Percentiles rank a stretch among this genome's conserved stretches.
These are phyloP conservation scores for Phycomyces blakesleeanus DNA, from an alignment of 192 early-diverging fungal genomes.

Conservation along the genomic window DNA sequence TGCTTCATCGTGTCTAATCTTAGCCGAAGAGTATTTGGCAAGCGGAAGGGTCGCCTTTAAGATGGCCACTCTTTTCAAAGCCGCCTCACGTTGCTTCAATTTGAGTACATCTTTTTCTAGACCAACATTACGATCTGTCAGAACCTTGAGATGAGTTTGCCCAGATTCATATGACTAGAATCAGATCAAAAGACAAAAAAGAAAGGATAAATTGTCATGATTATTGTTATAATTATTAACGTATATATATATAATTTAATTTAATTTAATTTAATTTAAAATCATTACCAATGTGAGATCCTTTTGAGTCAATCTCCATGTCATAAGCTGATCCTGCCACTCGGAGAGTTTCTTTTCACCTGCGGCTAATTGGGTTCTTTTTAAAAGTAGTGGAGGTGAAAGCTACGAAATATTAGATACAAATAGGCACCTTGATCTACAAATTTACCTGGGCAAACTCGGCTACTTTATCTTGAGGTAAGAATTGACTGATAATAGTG, in stretches of 20 bases:
- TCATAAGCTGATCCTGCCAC: conserved; percentile 66
- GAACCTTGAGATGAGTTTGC: conserved; percentile 50
- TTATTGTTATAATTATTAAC: too few species aligned
- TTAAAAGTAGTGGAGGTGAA: conserved; percentile 69
- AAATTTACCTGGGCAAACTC: conserved; percentile 78
- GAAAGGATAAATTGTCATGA: too few species aligned
- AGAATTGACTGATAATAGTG: conserved; percentile 88
- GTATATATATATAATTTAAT: too few species aligned
- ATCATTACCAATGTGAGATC: conserved; percentile 32
- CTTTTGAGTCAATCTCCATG: conserved; percentile 51
- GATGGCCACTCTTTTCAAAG: conserved; percentile 53
- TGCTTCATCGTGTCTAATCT: conserved; percentile 41
- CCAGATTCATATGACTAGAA: conserved; percentile 49
- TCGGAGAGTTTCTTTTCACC: conserved; percentile 63
- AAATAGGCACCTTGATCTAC: not conserved
- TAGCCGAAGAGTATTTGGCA: conserved; percentile 53
- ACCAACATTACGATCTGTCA: conserved; percentile 64
- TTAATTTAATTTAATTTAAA: too few species aligned
- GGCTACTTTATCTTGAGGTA: conserved; percentile 93
- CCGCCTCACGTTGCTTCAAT: conserved; percentile 67
- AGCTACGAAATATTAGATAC: conserved; percentile 45
- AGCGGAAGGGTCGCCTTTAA: conserved; percentile 58
- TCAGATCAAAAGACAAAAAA: not conserved
- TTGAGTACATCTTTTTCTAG: conserved; percentile 75
- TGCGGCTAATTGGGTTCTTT: conserved; percentile 82